Evolutionary conservation across 148 eudicot species (phyloP).

Genomic region (Rhododendron griersonianum): DNA sequence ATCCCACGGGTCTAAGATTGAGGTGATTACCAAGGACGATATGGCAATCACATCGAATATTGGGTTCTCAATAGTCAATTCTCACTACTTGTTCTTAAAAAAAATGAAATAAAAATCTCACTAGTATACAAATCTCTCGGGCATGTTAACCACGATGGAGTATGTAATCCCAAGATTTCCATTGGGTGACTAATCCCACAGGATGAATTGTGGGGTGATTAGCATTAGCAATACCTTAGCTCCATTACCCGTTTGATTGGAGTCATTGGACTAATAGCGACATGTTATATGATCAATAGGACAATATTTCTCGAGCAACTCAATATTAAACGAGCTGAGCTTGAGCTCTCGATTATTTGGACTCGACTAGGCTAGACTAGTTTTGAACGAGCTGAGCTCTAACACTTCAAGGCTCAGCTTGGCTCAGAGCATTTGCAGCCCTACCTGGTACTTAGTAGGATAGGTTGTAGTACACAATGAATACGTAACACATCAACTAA

Average conservation of each 20-base stretch:
- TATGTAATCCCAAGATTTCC: no score
- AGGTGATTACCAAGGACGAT: not conserved
- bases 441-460: not conserved
- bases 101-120: no score
- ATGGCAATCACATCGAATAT: no score
- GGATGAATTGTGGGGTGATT: no score
- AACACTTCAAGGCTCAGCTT: not conserved
- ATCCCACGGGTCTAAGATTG: not conserved
- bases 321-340: not conserved
- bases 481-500: not conserved
- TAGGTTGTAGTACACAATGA: not conserved
- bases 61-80: no score
- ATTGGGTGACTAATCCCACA: no score
- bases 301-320: not conserved
- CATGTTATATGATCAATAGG: not conserved
- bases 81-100: no score
- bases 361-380: not conserved
- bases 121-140: no score
- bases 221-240: not conserved
- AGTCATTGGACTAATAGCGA: not conserved
- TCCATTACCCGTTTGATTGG: not conserved
- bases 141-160: no score
- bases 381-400: not conserved
- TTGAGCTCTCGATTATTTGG: not conserved
- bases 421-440: not conserved